Base-by-base conservation (phyloP, 495 filamentous ascomycete genomes). In the Physcia stellaris region DNA sequence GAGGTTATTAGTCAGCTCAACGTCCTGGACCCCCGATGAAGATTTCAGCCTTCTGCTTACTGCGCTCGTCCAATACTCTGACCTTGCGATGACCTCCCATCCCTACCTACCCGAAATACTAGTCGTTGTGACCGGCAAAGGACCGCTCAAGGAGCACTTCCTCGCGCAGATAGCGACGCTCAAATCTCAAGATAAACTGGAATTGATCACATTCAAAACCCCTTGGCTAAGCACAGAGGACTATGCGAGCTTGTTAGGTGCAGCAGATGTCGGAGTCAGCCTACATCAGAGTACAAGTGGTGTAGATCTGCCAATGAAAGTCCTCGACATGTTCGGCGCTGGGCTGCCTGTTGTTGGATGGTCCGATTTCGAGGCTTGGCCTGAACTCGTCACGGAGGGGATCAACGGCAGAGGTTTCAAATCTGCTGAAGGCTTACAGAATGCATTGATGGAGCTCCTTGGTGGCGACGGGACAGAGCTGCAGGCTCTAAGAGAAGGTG, bases 291-390 rank as follows among this genome's bases (percentile, higher is more conserved):
- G 83, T 46, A 87, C 80, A 47, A 93, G 84, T 31, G 90, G 90
- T 2, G 84, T 99, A 1, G 90, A 99, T 60, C 60, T 99, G 17
- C 90, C 90, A 1, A 99, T 99, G 90, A 99, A 99, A 60, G 87
- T 99, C 6, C 87, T 99, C 4, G 90, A 99, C 50, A 90, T 99
- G 83, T 94, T 96, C 52, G 90, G 90, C 0, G 79, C 85, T 1
- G 90, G 90, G 0, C 58, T 99, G 36, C 90, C 90, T 0, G 92
- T 99, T 3, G 79, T 77, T 2, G 90, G 86, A 16, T 94, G 86
- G 71, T 67, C 62, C 16, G 69, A 67, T 6, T 95, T 87, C 48
- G 74, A 85, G 54, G 84, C 84, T 35, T 94, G 88, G 72, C 68
- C 73, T 15, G 87, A 95, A 60, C 58, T 95, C 37, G 82, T 94